A percentile compares a stretch with the other conserved stretches of the same genome.
Evolutionary conservation across 768 basidiomycete genomes (phyloP).

Genomic region (Lenzites betulinus): DNA sequence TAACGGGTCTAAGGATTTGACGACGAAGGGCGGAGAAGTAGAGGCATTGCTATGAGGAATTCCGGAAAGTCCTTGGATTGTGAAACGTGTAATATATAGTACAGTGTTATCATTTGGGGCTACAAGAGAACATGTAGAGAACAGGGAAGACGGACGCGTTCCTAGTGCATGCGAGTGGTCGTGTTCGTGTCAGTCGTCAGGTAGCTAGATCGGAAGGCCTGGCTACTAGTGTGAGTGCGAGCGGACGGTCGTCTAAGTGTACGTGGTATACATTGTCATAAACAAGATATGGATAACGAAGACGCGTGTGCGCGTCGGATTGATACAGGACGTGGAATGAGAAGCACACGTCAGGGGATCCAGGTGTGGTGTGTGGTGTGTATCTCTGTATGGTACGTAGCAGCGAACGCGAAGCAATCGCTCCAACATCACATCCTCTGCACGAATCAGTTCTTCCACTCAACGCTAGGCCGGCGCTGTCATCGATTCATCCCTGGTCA

Average conservation of each 20-base stretch:
- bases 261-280: neutral
- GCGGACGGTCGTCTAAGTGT: slow-evolving; percentile 2
- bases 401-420: too few relatives aligned
- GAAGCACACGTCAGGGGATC: neutral
- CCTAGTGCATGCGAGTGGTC: neutral
- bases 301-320: neutral
- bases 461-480: slow-evolving; percentile 20
- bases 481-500: neutral
- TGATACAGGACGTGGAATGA: slow-evolving; percentile 5
- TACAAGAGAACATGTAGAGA: neutral
- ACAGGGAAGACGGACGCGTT: too few relatives aligned
- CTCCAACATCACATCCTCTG: too few relatives aligned
- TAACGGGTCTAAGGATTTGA: too few relatives aligned
- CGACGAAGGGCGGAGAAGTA: too few relatives aligned
- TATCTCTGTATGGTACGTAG: neutral
- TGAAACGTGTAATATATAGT: slow-evolving; percentile 8
- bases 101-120: slow-evolving; percentile 9
- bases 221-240: neutral
- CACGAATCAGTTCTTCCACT: slow-evolving; percentile 18
- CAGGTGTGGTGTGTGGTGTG: neutral
- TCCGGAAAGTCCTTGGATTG: neutral
- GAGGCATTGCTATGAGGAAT: too few relatives aligned
- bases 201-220: neutral
- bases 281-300: neutral
- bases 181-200: neutral